Evolutionary conservation across 2,329 filamentous ascomycete species (phyloP).

Genomic region (Colletotrichum sp.): DNA sequence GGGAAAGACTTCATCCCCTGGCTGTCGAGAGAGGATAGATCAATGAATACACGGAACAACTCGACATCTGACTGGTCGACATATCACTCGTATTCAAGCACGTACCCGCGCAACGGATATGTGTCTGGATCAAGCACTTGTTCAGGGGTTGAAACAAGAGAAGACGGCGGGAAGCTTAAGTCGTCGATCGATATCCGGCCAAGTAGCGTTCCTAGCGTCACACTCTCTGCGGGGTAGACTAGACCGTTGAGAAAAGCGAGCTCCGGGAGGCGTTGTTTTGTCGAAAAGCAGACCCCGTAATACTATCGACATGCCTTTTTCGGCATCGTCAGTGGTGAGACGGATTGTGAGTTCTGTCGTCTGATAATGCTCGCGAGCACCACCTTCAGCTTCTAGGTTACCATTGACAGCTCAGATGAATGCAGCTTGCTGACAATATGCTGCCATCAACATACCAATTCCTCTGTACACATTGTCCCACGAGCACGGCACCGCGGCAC

Average conservation of each 20-base stretch:
- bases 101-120: background rate
- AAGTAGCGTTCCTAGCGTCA: background rate
- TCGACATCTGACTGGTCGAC: accelerated
- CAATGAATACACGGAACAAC: background rate
- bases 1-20: background rate
- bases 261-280: background rate
- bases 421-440: background rate
- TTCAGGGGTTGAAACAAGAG: background rate
- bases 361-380: background rate
- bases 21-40: background rate
- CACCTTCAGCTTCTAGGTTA: background rate
- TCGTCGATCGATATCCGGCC: background rate
- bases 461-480: background rate
- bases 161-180: background rate
- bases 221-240: background rate
- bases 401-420: background rate
- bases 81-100: background rate
- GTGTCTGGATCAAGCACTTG: background rate
- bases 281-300: background rate
- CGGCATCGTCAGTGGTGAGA: background rate
- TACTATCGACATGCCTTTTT: background rate
- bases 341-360: background rate
- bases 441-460: background rate
- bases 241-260: background rate
- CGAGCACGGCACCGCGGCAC: background rate